These are phyloP conservation scores for Immersiella caudata DNA, from an alignment of 495 filamentous ascomycete genomes.

Conservation along the genomic window DNA sequence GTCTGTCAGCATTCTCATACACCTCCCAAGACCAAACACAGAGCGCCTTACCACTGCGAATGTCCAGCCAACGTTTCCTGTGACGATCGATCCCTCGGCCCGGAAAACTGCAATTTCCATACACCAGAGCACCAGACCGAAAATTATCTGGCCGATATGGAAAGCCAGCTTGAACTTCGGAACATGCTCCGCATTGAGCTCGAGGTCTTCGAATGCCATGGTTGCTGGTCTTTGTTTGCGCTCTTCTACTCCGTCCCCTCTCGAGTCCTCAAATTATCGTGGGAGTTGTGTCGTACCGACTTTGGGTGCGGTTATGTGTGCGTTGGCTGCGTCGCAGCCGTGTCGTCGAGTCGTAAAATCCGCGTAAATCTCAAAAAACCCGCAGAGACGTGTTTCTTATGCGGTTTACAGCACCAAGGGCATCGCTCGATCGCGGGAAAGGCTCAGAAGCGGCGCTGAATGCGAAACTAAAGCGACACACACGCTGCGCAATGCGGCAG, in stretches of 20 bases:
- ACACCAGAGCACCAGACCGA: conserved; percentile 71
- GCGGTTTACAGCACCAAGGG: background rate
- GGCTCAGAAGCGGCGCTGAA: background rate
- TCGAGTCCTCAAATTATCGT: background rate
- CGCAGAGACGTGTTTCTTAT: background rate
- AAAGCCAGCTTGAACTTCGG: conserved; percentile 60
- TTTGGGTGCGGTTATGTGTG: background rate
- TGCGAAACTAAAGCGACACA: background rate
- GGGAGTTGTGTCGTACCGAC: background rate
- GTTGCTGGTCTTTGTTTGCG: background rate
- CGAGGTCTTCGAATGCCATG: conserved; percentile 46
- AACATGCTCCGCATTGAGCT: conserved; percentile 53
- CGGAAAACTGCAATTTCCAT: conserved; percentile 72
- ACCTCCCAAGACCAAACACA: background rate
- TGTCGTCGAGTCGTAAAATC: background rate
- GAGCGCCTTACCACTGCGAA: conserved; percentile 69
- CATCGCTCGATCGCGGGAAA: background rate
- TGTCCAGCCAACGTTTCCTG: conserved; percentile 72
- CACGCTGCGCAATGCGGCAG: background rate
- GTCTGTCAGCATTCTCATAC: background rate
- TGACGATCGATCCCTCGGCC: conserved; percentile 62
- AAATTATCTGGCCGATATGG: conserved; percentile 64
- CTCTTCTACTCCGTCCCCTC: background rate
- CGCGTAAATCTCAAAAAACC: background rate
- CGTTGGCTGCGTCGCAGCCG: background rate